A percentile compares a stretch with the other conserved stretches of the same genome.
These are phyloP conservation scores for Penicillium antarcticum DNA, from an alignment of 495 filamentous ascomycete species.

Conservation along the genomic window DNA sequence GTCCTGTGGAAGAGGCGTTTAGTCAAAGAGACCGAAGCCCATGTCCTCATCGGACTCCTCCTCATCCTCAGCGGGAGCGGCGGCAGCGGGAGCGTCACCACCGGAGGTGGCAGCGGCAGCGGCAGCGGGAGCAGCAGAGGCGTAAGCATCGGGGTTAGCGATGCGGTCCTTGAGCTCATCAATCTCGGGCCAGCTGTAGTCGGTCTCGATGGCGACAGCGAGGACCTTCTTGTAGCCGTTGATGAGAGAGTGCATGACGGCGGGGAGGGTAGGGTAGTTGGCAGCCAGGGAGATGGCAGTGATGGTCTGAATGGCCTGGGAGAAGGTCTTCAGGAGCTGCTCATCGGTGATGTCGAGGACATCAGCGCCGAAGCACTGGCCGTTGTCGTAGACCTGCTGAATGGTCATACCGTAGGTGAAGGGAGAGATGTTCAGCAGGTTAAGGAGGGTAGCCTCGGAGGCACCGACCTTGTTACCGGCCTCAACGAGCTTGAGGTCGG, in stretches of 20 bases:
- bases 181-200: slow-evolving; percentile 93
- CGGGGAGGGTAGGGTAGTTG: slow-evolving; percentile 95
- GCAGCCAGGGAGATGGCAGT: slow-evolving; percentile 84
- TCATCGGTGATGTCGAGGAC: slow-evolving; percentile 93
- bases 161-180: slow-evolving; percentile 98
- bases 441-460: slow-evolving; percentile 96
- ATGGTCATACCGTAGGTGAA: slow-evolving; percentile 99
- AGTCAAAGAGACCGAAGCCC: slow-evolving; percentile 60
- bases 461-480: slow-evolving; percentile 90
- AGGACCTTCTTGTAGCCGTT: slow-evolving; percentile 98
- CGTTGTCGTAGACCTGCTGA: slow-evolving; percentile 90
- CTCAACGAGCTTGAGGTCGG: slow-evolving; percentile 96
- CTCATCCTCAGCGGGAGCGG: slow-evolving; percentile 50
- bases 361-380: slow-evolving; percentile 77
- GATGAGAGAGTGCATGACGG: slow-evolving; percentile 89
- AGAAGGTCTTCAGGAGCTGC: slow-evolving; percentile 83
- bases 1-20: slow-evolving; percentile 35
- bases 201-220: slow-evolving; percentile 84
- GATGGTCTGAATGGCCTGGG: slow-evolving; percentile 79
- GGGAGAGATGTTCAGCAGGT: slow-evolving; percentile 99
- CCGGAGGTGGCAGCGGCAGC: slow-evolving; percentile 44
- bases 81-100: slow-evolving; percentile 50
- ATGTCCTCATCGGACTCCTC: slow-evolving; percentile 49
- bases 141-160: slow-evolving; percentile 95
- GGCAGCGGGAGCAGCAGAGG: slow-evolving; percentile 69